Conservation (phyloP, 306 rosid species). For the Arachis hypogaea region DNA sequence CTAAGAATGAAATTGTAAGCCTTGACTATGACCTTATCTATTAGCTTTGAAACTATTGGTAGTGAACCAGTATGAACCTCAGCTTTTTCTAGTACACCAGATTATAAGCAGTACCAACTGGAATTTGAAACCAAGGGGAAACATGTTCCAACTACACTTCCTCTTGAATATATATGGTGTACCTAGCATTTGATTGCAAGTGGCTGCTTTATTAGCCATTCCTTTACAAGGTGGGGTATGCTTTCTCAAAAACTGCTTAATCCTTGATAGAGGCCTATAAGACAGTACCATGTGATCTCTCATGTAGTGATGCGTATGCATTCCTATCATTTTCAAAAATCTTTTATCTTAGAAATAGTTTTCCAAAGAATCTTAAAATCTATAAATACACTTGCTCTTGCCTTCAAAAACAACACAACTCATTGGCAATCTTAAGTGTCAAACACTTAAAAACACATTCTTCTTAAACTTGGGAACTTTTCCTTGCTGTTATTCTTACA, state of each 20-base stretch:
- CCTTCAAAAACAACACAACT: conserved; percentile 34
- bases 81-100: neutral
- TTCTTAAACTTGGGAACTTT: neutral
- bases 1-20: neutral
- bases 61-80: neutral
- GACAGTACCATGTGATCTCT: conserved; percentile 44
- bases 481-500: conserved; percentile 18
- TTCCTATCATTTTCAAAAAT: neutral
- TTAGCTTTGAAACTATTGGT: neutral
- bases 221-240: conserved; percentile 20
- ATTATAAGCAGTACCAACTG: conserved; percentile 6
- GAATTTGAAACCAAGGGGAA: neutral
- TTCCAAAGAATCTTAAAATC: conserved; percentile 1
- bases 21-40: neutral
- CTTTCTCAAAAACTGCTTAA: neutral
- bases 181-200: neutral
- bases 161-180: neutral
- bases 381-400: conserved; percentile 33
- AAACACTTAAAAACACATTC: neutral
- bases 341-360: neutral
- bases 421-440: conserved; percentile 22
- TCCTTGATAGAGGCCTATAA: neutral
- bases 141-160: neutral
- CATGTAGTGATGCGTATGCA: neutral
- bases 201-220: neutral